phyloP scores from a whole-genome alignment of 177 flowering plant species.

The Vitis hybrid region DNA sequence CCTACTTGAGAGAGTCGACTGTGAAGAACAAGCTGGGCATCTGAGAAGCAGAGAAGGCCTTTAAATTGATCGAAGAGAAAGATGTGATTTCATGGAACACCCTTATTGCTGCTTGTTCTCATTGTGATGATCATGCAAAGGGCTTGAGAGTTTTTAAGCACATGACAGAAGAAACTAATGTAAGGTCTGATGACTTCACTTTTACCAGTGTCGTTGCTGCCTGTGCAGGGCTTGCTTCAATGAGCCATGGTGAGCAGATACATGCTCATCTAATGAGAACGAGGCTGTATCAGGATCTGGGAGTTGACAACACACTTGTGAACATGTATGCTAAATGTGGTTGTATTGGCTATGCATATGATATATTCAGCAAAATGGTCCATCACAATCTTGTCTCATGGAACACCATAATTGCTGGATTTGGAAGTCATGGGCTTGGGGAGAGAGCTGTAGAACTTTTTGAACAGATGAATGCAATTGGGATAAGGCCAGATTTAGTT shows the following conservation, averaged over 20 bases:
- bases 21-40: constrained; percentile 7
- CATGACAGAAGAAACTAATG: constrained; percentile 33
- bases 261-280: constrained; percentile 35
- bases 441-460: no score
- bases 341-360: constrained; percentile 38
- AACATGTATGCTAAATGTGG: constrained; percentile 92
- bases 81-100: constrained; percentile 82
- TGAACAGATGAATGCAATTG: no score
- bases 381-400: no score
- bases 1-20: no score
- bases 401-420: no score
- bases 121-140: constrained; percentile 43
- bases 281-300: no score
- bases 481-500: no score
- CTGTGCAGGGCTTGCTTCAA: constrained; percentile 56
- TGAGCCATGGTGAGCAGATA: constrained; percentile 53
- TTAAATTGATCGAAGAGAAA: constrained; percentile 45
- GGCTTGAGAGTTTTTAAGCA: constrained; percentile 47
- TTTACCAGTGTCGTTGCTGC: constrained; percentile 61
- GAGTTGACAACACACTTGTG: constrained; percentile 7
- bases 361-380: constrained; percentile 41
- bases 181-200: constrained; percentile 76
- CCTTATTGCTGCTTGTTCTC: constrained; percentile 54
- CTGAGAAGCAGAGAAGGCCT: no score
- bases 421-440: no score